phyloP scores from a whole-genome alignment of 768 basidiomycete species.

The Dictyophora rubrovolvata region DNA sequence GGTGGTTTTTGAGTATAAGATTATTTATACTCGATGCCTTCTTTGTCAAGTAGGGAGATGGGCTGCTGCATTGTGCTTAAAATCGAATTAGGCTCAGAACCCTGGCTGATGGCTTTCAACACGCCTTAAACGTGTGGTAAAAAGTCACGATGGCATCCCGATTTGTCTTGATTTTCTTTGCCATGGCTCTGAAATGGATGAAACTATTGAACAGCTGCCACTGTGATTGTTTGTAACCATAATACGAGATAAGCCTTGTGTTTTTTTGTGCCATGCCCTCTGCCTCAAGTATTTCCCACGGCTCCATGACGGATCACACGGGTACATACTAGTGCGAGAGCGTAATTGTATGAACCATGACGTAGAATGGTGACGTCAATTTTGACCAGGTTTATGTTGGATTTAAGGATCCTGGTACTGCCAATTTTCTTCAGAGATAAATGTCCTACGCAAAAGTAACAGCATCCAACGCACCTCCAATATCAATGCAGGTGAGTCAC shows the following conservation, averaged over 20 bases:
- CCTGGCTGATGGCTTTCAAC: not conserved
- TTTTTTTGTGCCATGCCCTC: no score
- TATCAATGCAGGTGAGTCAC: slow-evolving; percentile 32
- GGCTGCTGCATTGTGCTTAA: not conserved
- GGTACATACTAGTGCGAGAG: no score
- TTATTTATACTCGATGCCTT: no score
- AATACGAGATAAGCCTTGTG: no score
- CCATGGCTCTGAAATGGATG: no score
- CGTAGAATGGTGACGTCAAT: slow-evolving; percentile 5
- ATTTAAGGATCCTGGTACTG: not conserved
- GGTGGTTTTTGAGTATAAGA: no score
- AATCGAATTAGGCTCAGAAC: not conserved
- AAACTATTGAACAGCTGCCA: no score
- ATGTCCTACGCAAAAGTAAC: slow-evolving; percentile 73
- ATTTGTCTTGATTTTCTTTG: not conserved
- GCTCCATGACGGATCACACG: no score
- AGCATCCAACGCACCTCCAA: slow-evolving; percentile 44
- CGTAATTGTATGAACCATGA: not conserved
- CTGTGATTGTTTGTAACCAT: no score
- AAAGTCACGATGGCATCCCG: not conserved
- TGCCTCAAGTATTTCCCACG: no score
- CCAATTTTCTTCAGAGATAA: not conserved
- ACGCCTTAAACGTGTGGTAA: not conserved
- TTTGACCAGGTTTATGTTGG: not conserved
- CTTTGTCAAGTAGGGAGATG: not conserved